A percentile compares a stretch with the other conserved stretches of the same genome.
phyloP scores from a whole-genome alignment of 306 rosid genomes.

The Cicer cuneatum region DNA sequence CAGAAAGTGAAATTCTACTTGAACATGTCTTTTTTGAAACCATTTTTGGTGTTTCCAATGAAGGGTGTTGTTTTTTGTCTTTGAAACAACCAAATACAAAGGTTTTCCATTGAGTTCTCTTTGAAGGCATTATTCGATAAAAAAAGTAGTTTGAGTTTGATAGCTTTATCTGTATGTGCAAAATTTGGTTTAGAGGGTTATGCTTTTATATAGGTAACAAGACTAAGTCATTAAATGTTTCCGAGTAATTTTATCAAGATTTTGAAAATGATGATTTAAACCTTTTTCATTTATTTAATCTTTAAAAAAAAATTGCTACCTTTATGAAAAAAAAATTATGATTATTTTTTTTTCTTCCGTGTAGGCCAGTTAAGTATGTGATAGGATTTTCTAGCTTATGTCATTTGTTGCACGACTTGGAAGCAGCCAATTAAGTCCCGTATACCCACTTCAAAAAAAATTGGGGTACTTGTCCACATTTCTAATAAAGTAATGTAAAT shows the following conservation, averaged over 20 bases:
- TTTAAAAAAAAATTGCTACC: not conserved
- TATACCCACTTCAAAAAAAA: not conserved
- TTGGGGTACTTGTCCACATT: not conserved
- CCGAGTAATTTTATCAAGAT: slow-evolving; percentile 26
- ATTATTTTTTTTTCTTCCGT: slow-evolving; percentile 23
- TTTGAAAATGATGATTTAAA: slow-evolving; percentile 12
- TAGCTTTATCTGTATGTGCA: slow-evolving; percentile 36
- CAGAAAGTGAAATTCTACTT: slow-evolving; percentile 72
- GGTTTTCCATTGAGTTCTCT: slow-evolving; percentile 47
- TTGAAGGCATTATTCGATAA: slow-evolving; percentile 54
- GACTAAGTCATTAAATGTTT: slow-evolving; percentile 37
- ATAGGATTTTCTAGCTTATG: slow-evolving; percentile 23
- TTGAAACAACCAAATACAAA: slow-evolving; percentile 64
- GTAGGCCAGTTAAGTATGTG: slow-evolving; percentile 22
- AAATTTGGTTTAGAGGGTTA: slow-evolving; percentile 31
- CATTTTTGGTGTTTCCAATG: slow-evolving; percentile 43
- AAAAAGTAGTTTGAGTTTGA: slow-evolving; percentile 25
- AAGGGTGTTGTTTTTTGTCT: slow-evolving; percentile 21
- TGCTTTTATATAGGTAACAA: slow-evolving; percentile 44
- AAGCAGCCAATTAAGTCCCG: slow-evolving; percentile 9
- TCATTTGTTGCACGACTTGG: slow-evolving; percentile 31
- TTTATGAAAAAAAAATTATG: not conserved
- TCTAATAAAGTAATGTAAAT: slow-evolving; percentile 37
- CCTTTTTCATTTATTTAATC: not conserved
- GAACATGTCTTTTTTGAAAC: slow-evolving; percentile 52